Evolutionary conservation across 176 grass and related monocot species (phyloP), one percentile per base, ranked within the genome.

Genomic region (Bothriochloa decipiens): DNA sequence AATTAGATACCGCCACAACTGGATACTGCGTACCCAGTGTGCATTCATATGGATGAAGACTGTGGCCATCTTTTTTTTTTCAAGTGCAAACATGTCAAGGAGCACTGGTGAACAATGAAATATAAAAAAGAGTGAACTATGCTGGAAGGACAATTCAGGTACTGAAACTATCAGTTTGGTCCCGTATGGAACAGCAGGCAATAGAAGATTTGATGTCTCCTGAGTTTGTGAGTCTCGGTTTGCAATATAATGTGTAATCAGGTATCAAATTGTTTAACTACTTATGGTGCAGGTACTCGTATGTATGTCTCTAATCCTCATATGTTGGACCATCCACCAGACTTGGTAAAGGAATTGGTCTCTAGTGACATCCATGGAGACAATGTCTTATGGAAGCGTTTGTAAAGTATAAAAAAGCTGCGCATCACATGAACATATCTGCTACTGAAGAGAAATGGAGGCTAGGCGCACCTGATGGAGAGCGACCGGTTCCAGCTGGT

Each of bases 401-500:
- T 60, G 57, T 0, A 60, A 26, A 61, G 9, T 61, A 9, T 0
- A 61, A 61, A 7, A 9, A 25, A 78, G 7, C 35, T 77, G 12
- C 3, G 4, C 55, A 8, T 61, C 22, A 7, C 53, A 62, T 4
- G 25, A 43, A 29, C 26, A 26, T 17, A 32, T 40, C 25, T 39
- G 14, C 4, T 16, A 9, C 16, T 12, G 17, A 68, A 47, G 11
- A 47, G 11, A 76, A 83, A 65, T 35, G 11, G 26, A 84, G 28
- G 69, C 47, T 3, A 45, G n/a, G 22, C 37, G 65, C 69, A 98
- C 96, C 96, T 98, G 79, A 93, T 98, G 57, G 96, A 98, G 28
- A 98, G 96, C 77, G 96, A 92, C 17, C 88, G 96, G 27, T 90
- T 94, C 95, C 95, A 97, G 87, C 90, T 95, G 18, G 80, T 91